Evolutionary conservation across 345 rosid genomes (phyloP).

Genomic region (Eucalyptus regnans): DNA sequence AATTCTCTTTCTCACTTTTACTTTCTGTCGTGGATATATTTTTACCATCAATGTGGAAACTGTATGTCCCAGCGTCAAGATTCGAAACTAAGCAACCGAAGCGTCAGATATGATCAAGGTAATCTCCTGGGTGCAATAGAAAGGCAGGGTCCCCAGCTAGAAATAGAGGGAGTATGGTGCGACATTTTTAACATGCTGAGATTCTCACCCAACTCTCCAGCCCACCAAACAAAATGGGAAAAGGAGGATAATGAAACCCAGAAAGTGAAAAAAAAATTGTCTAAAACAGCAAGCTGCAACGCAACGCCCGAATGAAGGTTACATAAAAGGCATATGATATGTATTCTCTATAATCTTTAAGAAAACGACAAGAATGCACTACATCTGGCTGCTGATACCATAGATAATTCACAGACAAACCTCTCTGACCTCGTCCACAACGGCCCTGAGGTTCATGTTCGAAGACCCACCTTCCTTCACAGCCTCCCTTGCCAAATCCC

Average conservation of each 20-base stretch:
- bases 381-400: background rate
- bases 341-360: background rate
- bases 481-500: slow-evolving; percentile 4
- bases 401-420: background rate
- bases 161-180: background rate
- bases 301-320: background rate
- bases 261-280: background rate
- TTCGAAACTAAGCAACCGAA: background rate
- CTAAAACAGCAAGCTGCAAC: background rate
- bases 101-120: background rate
- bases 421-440: background rate
- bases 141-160: no score
- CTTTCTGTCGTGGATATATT: no score
- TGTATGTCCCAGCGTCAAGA: background rate
- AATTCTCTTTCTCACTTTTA: no score
- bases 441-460: background rate
- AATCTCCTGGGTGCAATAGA: background rate
- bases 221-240: background rate
- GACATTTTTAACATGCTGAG: background rate
- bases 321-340: background rate
- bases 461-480: slow-evolving; percentile 7
- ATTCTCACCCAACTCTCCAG: background rate
- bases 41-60: no score
- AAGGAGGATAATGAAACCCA: background rate
- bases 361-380: background rate